Evolutionary conservation across 1,284 basidiomycete genomes (phyloP), one percentile per base, ranked within the genome.

Genomic region (Meripilus lineatus): DNA sequence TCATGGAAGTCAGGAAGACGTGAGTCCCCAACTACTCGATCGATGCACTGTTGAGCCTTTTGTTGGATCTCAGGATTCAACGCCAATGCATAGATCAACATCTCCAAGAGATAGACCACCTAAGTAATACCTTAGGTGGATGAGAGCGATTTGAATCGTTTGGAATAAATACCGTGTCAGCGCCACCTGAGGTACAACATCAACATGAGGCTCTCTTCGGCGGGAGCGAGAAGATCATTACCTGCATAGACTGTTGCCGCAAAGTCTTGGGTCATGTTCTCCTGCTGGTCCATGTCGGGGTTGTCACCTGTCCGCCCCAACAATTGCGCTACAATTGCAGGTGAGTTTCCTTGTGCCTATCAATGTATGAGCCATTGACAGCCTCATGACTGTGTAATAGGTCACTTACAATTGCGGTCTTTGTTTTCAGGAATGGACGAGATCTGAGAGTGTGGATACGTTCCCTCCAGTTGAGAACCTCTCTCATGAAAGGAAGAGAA

Each of bases 21-120:
- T 7, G 59, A 57, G 3, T 36, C 24, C 2, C 67, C 67, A 28
- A 68, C 54, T n/a, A 69, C 58, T n/a, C 48, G 44, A 48, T 71
- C 68, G 17, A 71, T 48, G 50, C 71, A 66, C 38, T 51, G 56
- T 24, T 62, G 62, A 1, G 65, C 66, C 24, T 59, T 58, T 20
- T 48, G 46, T 38, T 61, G 58, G 2, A 63, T 45, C 5, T 62
- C 56, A 2, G 62, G 66, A 40, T 61, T 42, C 5, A 58, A 50
- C 3, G 58, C 49, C 57, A 65, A 55, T 0, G 58, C 58, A 20
- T 64, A 44, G 36, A 68, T 42, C 38, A 62, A 61, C 8, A 48
- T 25, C 10, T 24, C 21, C 3, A 49, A 32, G 50, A 32, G 2
- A 23, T 17, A 3, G 50, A 41, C 50, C 48, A 28, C 24, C 18